These are phyloP conservation scores for Furcasterigmium furcatum DNA, from an alignment of 2,329 filamentous ascomycete genomes.

Conservation along the genomic window DNA sequence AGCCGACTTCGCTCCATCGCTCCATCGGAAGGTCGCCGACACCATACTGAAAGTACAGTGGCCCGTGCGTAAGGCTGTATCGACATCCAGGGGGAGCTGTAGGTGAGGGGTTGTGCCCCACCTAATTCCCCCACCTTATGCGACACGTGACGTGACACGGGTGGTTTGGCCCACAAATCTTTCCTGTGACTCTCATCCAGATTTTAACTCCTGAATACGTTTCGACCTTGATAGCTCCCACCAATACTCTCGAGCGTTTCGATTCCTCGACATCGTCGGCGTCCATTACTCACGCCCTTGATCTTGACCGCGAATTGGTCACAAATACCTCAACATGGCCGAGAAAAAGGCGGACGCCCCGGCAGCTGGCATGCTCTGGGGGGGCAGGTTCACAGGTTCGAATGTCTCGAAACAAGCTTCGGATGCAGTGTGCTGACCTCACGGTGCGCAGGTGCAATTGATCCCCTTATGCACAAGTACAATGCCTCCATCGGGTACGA, in stretches of 20 bases:
- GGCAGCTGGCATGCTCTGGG: slow-evolving; percentile 32
- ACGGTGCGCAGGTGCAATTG: slow-evolving; percentile 61
- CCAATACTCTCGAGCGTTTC: too few relatives aligned
- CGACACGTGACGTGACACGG: too few relatives aligned
- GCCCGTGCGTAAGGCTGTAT: not conserved
- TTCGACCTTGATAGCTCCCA: not conserved
- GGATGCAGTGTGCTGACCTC: slow-evolving; percentile 19
- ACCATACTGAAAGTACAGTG: not conserved
- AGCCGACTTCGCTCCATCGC: too few relatives aligned
- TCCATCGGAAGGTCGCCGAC: too few relatives aligned
- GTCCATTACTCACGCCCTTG: not conserved
- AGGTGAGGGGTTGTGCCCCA: not conserved
- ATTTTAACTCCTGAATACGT: too few relatives aligned
- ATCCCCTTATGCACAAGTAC: slow-evolving; percentile 83
- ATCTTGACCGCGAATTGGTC: not conserved
- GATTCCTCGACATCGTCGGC: not conserved
- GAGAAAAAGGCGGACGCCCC: slow-evolving; percentile 22
- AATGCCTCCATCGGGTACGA: slow-evolving; percentile 82
- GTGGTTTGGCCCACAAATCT: slow-evolving; percentile 2
- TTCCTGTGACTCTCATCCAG: not conserved
- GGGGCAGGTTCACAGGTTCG: slow-evolving; percentile 35
- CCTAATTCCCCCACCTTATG: not conserved
- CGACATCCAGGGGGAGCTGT: not conserved
- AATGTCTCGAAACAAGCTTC: not conserved
- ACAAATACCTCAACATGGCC: slow-evolving; percentile 11